Percentiles rank a stretch among this genome's conserved stretches.
These are phyloP conservation scores for Candida fluviatilis DNA, from an alignment of 805 yeast species.

Conservation along the genomic window DNA sequence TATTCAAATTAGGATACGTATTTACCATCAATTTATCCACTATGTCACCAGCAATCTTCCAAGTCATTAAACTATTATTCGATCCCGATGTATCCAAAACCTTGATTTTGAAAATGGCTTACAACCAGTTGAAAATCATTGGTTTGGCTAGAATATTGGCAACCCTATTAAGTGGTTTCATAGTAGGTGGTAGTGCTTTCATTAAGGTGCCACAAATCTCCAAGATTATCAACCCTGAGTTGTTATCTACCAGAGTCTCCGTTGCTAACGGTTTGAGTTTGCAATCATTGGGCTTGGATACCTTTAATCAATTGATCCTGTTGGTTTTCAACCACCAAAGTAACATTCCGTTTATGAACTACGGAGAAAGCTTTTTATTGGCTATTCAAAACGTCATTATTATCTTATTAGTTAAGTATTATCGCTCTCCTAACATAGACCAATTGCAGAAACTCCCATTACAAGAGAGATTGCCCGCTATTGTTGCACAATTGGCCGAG, in stretches of 20 bases:
- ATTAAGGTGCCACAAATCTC: conserved; percentile 39
- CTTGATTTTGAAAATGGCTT: conserved; percentile 34
- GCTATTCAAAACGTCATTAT: conserved; percentile 38
- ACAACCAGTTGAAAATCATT: conserved; percentile 27
- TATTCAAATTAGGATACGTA: conserved; percentile 1
- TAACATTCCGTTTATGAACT: conserved; percentile 30
- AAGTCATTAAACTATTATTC: conserved; percentile 28
- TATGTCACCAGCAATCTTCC: conserved; percentile 22
- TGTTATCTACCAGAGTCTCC: conserved; percentile 18
- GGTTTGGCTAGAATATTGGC: conserved; percentile 33
- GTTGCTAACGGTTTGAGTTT: conserved; percentile 37
- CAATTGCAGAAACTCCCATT: conserved; percentile 6
- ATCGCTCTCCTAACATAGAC: conserved; percentile 17
- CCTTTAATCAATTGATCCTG: conserved; percentile 33
- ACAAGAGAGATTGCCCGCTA: conserved; percentile 8
- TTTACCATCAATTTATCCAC: conserved; percentile 1
- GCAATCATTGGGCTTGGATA: conserved; percentile 33
- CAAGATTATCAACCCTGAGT: conserved; percentile 27
- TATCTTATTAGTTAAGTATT: conserved; percentile 32
- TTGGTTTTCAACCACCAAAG: conserved; percentile 35
- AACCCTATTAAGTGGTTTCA: conserved; percentile 25
- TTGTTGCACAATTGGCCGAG: conserved; percentile 16
- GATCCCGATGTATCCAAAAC: conserved; percentile 39
- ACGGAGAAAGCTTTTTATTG: conserved; percentile 37
- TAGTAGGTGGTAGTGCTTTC: conserved; percentile 35